Conservation (phyloP, 2,329 filamentous ascomycete species). For the Chrysoporthe puriensis region DNA sequence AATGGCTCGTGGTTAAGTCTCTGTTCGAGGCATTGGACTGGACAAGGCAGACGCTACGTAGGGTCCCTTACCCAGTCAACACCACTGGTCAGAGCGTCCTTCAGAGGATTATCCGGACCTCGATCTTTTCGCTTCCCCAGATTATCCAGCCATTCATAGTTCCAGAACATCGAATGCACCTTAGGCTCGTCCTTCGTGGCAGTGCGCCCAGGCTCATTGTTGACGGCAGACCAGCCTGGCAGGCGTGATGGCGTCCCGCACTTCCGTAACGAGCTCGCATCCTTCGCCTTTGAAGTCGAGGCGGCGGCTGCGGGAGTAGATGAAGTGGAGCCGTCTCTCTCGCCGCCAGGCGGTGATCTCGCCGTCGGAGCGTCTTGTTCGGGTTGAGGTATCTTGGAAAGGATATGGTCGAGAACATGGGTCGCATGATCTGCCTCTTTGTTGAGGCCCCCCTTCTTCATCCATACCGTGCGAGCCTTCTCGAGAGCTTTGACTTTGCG, state of each 20-base stretch:
- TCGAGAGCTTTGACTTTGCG: slow-evolving; percentile 42
- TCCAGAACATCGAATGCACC: slow-evolving; percentile 34
- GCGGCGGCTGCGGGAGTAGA: neutral
- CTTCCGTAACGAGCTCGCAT: neutral
- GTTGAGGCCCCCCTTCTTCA: slow-evolving; percentile 42
- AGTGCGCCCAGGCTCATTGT: neutral
- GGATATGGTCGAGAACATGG: slow-evolving; percentile 47
- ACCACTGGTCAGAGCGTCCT: neutral
- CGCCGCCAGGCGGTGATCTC: neutral
- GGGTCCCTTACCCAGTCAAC: slow-evolving; percentile 27
- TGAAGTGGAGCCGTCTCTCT: neutral
- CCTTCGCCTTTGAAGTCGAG: neutral
- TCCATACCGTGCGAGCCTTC: slow-evolving; percentile 49
- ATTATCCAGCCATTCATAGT: slow-evolving; percentile 19
- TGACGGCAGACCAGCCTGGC: slow-evolving; percentile 16
- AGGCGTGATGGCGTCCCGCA: neutral
- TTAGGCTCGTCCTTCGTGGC: neutral
- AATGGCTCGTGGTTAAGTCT: too few relatives aligned
- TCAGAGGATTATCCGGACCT: slow-evolving; percentile 9
- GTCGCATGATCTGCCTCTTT: slow-evolving; percentile 49
- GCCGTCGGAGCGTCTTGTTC: neutral
- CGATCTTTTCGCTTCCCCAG: slow-evolving; percentile 17
- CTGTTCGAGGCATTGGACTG: too few relatives aligned
- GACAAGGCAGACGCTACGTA: neutral
- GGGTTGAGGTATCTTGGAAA: slow-evolving; percentile 38